Base-by-base conservation (phyloP, 352 stramenopile species). In the Thalassiosira hispida region DNA sequence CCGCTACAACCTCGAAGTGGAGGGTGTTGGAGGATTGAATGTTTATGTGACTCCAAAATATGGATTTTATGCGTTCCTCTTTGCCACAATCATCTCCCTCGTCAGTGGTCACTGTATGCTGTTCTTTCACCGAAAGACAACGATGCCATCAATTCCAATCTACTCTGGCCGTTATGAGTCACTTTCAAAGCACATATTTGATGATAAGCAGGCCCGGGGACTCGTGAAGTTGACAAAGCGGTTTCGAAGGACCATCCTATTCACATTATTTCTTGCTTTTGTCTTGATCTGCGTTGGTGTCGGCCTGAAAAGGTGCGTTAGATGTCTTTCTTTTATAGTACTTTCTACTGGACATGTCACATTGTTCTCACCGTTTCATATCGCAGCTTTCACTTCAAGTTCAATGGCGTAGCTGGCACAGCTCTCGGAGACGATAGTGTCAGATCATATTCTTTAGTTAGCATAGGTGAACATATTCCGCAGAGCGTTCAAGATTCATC, bases 61-160 rank as follows among this genome's bases (percentile, higher is more conserved):
- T 70, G 91, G 90, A 38, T 94, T 95, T 59, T 95, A 92, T 56
- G 78, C 77, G 22, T 95, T 95, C 63, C 72, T 95, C 8, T 52
- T 92, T 11, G 89, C 85, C 1, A 94, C 91, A 20, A 92, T 86
- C 11, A 29, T 93, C 0, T 94, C 89, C 4, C 73, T 95, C 7
- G 25, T 93, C 25, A 64, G 90, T 16, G 90, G 90, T 40, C 90
- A 95, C 59, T 76, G 71, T 0, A 83, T 93, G 40, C 60, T 95
- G 29, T 91, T 88, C 59, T 87, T 86, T 59, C 91, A 95, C 73
- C 75, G 89, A 53, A 62, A 59, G 29, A 78, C 77, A 56, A 70
- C 67, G 29, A 27, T 85, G 0, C 77, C 77, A 11, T 55, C n/a
- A 44, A 80, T 85, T 70, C 64, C 77, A 56, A 59, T 85, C n/a